These are phyloP conservation scores for Phytophthora tubulina DNA, from an alignment of 352 stramenopile genomes.

Conservation along the genomic window DNA sequence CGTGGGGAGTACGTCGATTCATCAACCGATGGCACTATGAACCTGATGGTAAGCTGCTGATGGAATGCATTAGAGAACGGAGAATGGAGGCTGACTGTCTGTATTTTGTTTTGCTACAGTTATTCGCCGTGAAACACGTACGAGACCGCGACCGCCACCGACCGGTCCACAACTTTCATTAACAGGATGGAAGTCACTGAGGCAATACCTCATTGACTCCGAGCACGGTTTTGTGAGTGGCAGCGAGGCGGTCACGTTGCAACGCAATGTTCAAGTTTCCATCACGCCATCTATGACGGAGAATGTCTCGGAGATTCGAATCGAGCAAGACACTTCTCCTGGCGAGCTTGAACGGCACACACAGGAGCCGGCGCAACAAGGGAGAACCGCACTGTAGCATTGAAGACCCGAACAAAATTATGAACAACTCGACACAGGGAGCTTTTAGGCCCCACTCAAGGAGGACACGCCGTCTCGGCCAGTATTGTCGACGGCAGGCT, in stretches of 20 bases:
- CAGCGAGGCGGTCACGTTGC: conserved; percentile 20
- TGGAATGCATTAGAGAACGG: not conserved
- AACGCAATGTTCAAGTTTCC: conserved; percentile 15
- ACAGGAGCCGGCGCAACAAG: conserved; percentile 20
- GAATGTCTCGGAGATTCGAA: conserved; percentile 11
- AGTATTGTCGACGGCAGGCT: conserved; percentile 17
- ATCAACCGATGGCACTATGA: conserved; percentile 11
- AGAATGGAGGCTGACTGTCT: not conserved
- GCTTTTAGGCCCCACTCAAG: not conserved
- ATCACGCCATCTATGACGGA: conserved; percentile 10
- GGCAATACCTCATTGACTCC: conserved; percentile 64
- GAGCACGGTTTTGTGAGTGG: conserved; percentile 41
- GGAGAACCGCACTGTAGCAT: conserved; percentile 17
- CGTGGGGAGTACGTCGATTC: conserved; percentile 35
- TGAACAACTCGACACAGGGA: conserved; percentile 8
- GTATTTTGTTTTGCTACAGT: conserved; percentile 14
- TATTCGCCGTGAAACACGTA: conserved; percentile 19
- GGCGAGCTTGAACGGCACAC: conserved; percentile 22
- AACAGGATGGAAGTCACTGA: conserved; percentile 61
- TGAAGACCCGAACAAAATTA: not conserved
- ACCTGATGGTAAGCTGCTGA: conserved; percentile 17
- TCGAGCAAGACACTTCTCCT: conserved; percentile 39
- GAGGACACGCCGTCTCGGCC: conserved; percentile 4
- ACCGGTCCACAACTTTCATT: conserved; percentile 54
- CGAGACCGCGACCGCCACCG: conserved; percentile 23